A percentile compares a stretch with the other conserved stretches of the same genome.
Evolutionary conservation across 345 rosid genomes (phyloP).

Genomic region (Psidium guajava): DNA sequence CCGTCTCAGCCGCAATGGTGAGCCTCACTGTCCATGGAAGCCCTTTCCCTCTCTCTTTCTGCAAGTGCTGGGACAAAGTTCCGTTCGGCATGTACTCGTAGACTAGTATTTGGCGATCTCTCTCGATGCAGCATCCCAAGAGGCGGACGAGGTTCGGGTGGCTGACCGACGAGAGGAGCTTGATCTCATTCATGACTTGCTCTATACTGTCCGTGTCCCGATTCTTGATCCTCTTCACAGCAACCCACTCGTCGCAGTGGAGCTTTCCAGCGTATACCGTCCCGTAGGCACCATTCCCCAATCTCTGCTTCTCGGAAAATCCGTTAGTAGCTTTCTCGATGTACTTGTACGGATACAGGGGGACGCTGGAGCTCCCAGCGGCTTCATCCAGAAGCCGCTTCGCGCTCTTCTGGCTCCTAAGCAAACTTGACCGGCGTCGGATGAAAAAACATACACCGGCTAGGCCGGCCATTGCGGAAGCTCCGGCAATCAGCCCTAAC

Average conservation of each 20-base stretch:
- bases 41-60: constrained; percentile 67
- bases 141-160: constrained; percentile 91
- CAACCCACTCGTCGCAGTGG: constrained; percentile 62
- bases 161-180: constrained; percentile 85
- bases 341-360: constrained; percentile 57
- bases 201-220: constrained; percentile 74
- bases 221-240: constrained; percentile 69
- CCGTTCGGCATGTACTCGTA: constrained; percentile 94
- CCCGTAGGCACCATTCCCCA: constrained; percentile 93
- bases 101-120: constrained; percentile 76
- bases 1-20: constrained; percentile 80
- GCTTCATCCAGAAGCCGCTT: constrained; percentile 74
- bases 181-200: constrained; percentile 93
- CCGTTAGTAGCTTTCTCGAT: constrained; percentile 69
- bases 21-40: constrained; percentile 82
- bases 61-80: constrained; percentile 82
- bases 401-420: constrained; percentile 43
- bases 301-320: constrained; percentile 67
- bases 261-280: constrained; percentile 93
- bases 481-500: constrained; percentile 61
- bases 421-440: constrained; percentile 26
- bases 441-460: constrained; percentile 37
- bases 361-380: constrained; percentile 68
- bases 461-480: constrained; percentile 27
- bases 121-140: constrained; percentile 80